Percentiles rank a stretch among this genome's conserved stretches.
Conservation (phyloP, 1,284 basidiomycete species). For the Veloboletus limbatus region DNA sequence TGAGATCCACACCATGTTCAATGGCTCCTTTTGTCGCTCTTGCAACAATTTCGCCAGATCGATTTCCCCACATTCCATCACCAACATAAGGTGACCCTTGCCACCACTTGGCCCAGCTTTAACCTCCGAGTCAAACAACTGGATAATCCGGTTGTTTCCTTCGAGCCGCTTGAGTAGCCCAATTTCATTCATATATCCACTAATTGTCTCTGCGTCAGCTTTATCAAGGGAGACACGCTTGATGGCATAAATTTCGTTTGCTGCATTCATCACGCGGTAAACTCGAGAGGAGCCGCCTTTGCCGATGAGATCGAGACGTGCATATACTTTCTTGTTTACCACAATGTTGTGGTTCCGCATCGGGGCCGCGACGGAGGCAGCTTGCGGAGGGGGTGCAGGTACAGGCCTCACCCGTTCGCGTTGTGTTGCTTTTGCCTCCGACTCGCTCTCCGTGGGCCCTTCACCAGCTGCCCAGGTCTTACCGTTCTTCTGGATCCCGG, state of each 20-base stretch:
- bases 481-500: slow-evolving; percentile 28
- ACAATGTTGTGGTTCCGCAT: slow-evolving; percentile 37
- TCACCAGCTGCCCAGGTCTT: slow-evolving; percentile 53
- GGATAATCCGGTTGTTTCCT: slow-evolving; percentile 87
- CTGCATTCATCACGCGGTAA: slow-evolving; percentile 78
- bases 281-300: slow-evolving; percentile 94
- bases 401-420: slow-evolving; percentile 27
- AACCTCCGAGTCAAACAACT: slow-evolving; percentile 83
- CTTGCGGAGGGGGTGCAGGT: slow-evolving; percentile 25
- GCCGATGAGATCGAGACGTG: slow-evolving; percentile 83
- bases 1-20: slow-evolving; percentile 90
- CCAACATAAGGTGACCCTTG: slow-evolving; percentile 71
- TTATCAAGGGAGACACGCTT: slow-evolving; percentile 87
- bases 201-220: slow-evolving; percentile 82
- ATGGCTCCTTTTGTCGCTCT: slow-evolving; percentile 75
- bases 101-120: slow-evolving; percentile 59
- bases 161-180: slow-evolving; percentile 80
- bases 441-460: slow-evolving; percentile 30
- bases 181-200: slow-evolving; percentile 95
- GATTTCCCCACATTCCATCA: slow-evolving; percentile 95
- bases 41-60: slow-evolving; percentile 80
- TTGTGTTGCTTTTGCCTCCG: slow-evolving; percentile 23
- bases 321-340: slow-evolving; percentile 76
- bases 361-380: slow-evolving; percentile 21
- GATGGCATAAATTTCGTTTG: slow-evolving; percentile 81